phyloP scores from a whole-genome alignment of 2,329 filamentous ascomycete genomes.

The Neopestalotiopsis clavispora region DNA sequence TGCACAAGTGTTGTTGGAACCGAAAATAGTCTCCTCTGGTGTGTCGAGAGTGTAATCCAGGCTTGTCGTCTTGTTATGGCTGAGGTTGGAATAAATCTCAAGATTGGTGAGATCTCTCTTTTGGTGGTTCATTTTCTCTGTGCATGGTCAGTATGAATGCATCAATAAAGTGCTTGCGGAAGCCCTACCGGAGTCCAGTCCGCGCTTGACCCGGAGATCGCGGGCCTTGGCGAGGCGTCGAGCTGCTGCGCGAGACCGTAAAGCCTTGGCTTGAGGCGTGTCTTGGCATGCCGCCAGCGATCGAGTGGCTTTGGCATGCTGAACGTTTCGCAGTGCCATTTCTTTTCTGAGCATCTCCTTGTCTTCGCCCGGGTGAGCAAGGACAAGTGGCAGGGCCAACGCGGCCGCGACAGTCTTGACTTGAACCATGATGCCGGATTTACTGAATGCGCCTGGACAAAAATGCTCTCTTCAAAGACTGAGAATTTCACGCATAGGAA shows the following conservation, averaged over 20 bases:
- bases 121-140: slow-evolving; percentile 12
- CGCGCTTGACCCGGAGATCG: background rate
- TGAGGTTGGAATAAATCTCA: slow-evolving; percentile 6
- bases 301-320: slow-evolving; percentile 4
- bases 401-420: background rate
- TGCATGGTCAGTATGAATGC: background rate
- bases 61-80: slow-evolving; percentile 6
- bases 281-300: background rate
- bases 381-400: background rate
- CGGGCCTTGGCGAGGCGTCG: slow-evolving; percentile 8
- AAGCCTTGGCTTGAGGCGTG: background rate
- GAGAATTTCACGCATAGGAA: too few relatives aligned
- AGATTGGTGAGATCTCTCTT: slow-evolving; percentile 14
- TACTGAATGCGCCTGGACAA: too few relatives aligned
- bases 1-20: slow-evolving; percentile 50
- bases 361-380: slow-evolving; percentile 14
- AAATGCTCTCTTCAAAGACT: too few relatives aligned
- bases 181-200: background rate
- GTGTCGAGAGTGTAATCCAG: slow-evolving; percentile 37
- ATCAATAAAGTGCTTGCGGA: background rate
- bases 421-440: background rate
- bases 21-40: slow-evolving; percentile 42
- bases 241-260: background rate
- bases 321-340: slow-evolving; percentile 7
- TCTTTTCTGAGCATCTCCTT: background rate